A percentile compares a stretch with the other conserved stretches of the same genome.
phyloP scores from a whole-genome alignment of 1,284 basidiomycete genomes.

The Tilletia walkeri region DNA sequence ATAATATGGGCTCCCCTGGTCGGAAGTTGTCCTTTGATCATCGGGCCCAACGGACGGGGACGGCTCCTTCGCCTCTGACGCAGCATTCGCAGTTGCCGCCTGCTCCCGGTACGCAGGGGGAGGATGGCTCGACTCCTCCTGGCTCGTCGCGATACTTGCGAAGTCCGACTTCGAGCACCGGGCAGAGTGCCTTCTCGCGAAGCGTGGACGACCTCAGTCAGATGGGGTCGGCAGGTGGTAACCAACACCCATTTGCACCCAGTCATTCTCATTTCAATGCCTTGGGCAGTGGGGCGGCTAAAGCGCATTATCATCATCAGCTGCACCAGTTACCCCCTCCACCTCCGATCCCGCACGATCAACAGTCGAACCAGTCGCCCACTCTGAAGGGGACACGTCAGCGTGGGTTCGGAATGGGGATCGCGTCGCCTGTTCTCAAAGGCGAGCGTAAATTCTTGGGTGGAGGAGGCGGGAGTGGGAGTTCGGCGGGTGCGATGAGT shows the following conservation, averaged over 20 bases:
- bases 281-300: background rate
- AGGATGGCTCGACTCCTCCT: constrained; percentile 25
- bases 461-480: background rate
- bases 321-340: background rate
- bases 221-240: no score
- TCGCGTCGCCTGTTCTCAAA: constrained; percentile 17
- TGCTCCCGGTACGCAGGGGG: constrained; percentile 9
- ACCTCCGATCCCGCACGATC: constrained; percentile 10
- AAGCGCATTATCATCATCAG: constrained; percentile 16
- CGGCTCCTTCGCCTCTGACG: constrained; percentile 18
- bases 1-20: constrained; percentile 22
- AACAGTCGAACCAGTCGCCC: constrained; percentile 1
- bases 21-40: constrained; percentile 26
- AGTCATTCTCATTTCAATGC: background rate
- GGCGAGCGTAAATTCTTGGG: constrained; percentile 7
- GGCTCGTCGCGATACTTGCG: constrained; percentile 32
- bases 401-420: background rate
- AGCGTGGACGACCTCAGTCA: constrained; percentile 44
- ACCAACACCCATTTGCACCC: background rate
- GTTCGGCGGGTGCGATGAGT: no score
- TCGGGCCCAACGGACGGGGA: background rate
- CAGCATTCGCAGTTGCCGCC: constrained; percentile 30
- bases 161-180: constrained; percentile 30
- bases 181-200: constrained; percentile 30
- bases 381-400: constrained; percentile 3